Evolutionary conservation across 2,329 filamentous ascomycete genomes (phyloP).

Genomic region (Sclerotiophoma versabilis): DNA sequence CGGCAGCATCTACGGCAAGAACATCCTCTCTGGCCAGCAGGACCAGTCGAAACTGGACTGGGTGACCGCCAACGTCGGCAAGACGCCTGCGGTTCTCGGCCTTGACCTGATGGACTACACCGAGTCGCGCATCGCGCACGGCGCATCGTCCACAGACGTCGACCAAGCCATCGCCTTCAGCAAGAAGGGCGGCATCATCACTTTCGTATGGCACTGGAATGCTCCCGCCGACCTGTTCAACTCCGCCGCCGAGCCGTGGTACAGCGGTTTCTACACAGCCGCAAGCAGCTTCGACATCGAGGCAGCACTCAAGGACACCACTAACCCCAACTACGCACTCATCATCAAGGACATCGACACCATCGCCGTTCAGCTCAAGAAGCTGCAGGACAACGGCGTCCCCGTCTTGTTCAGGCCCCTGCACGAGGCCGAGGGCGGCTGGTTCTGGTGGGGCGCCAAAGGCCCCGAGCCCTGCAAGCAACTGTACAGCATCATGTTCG

Average conservation of each 20-base stretch:
- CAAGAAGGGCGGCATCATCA: constrained; percentile 55
- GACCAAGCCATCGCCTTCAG: constrained; percentile 58
- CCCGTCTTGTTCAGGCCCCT: constrained; percentile 58
- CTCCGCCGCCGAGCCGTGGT: constrained; percentile 56
- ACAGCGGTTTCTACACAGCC: constrained; percentile 59
- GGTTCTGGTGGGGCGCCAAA: constrained; percentile 62
- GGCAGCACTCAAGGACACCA: constrained; percentile 52
- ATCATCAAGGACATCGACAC: constrained; percentile 58
- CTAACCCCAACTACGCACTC: constrained; percentile 57
- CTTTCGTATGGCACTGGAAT: constrained; percentile 60
- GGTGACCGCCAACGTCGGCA: constrained; percentile 55
- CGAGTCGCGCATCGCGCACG: constrained; percentile 54
- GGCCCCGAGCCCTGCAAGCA: constrained; percentile 56
- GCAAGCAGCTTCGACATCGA: constrained; percentile 59
- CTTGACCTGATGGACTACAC: constrained; percentile 61
- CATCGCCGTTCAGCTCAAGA: constrained; percentile 57
- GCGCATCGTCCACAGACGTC: constrained; percentile 52
- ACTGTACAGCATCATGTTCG: constrained; percentile 54
- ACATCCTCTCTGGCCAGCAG: constrained; percentile 59
- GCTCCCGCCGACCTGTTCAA: constrained; percentile 57
- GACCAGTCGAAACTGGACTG: constrained; percentile 55
- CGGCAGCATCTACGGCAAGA: constrained; percentile 54
- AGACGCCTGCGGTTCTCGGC: constrained; percentile 57
- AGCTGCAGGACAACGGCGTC: constrained; percentile 53
- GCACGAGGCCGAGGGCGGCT: constrained; percentile 60